Evolutionary conservation across 257 asterid species (phyloP), one percentile per base, ranked within the genome.

Genomic region (Solanum infundibuliforme): DNA sequence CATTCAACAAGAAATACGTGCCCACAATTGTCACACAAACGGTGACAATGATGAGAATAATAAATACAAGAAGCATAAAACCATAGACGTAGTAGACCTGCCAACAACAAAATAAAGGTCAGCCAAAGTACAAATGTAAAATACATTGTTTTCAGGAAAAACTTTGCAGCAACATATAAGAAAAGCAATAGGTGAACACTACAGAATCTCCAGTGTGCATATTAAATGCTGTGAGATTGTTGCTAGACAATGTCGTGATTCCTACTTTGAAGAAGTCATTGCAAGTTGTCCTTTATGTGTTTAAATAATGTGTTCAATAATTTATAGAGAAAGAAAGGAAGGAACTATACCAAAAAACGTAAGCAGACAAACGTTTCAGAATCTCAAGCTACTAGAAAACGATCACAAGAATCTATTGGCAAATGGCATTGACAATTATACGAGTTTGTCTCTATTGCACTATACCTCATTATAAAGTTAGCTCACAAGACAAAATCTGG

Each of bases 61-160:
- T 93, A 91, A 94, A 94, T 84, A 95, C 98, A 7, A 95, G 95
- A 46, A 95, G 91, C 98, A 95, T 95, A 92, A 95, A 95, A 83
- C 98, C 98, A 4, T 95, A 95, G 35, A 95, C 98, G 82, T 95
- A 95, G 93, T 95, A 95, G 27, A 95, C 98, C 98, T 95, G 92
- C 86, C 90, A 90, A 87, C 69, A 75, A 62, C 73, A 86, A 32
- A 38, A 73, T 77, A 21, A 55, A 85, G 12, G n/a, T 86, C 46
- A 73, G 81, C 39, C 84, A 7, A 46, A 71, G 34, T 69, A 66
- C 6, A 66, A 25, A 85, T 65, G 16, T 32, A 8, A 38, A 62
- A 65, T 38, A 36, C 31, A 62, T 12, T 66, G 8, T 84, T 8
- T 35, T 0, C 3, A 12, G 72, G 32, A 14, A 65, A 38, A 65